Percentiles rank a stretch among this genome's conserved stretches.
These are phyloP conservation scores for Saccharum spontaneum DNA, from an alignment of 176 grass and related monocot species.

Conservation along the genomic window DNA sequence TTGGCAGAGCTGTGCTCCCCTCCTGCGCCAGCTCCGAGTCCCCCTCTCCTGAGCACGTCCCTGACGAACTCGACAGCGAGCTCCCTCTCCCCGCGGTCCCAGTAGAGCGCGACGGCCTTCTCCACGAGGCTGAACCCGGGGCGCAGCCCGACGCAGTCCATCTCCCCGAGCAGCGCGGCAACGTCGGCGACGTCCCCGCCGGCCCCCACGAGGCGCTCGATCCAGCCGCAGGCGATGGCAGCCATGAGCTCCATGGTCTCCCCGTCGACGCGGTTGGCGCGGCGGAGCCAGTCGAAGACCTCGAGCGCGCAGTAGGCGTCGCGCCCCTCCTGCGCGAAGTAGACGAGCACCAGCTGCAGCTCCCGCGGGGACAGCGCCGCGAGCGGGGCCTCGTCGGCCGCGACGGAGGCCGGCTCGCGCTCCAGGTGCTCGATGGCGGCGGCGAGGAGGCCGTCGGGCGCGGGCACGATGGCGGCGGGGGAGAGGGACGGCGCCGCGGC, in stretches of 20 bases:
- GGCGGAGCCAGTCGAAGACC: slow-evolving; percentile 97
- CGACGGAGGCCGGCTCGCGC: not conserved
- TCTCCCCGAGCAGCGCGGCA: slow-evolving; percentile 76
- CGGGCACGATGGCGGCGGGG: no score
- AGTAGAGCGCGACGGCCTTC: slow-evolving; percentile 92
- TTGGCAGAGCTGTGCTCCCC: slow-evolving; percentile 34
- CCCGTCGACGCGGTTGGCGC: slow-evolving; percentile 87
- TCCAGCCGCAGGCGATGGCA: slow-evolving; percentile 92
- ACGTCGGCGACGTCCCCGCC: slow-evolving; percentile 70
- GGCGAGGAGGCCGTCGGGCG: no score
- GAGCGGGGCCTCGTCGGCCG: slow-evolving; percentile 51
- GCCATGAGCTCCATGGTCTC: slow-evolving; percentile 99
- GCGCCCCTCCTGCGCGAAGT: slow-evolving; percentile 95
- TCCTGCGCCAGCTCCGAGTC: slow-evolving; percentile 41
- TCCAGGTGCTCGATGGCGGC: no score
- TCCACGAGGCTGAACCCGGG: slow-evolving; percentile 95
- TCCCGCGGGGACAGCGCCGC: slow-evolving; percentile 76
- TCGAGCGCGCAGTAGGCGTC: slow-evolving; percentile 96
- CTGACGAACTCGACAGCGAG: slow-evolving; percentile 79
- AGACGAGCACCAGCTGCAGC: slow-evolving; percentile 89
- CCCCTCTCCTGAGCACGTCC: slow-evolving; percentile 78
- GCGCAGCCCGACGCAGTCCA: slow-evolving; percentile 78
- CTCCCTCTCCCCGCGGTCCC: slow-evolving; percentile 66
- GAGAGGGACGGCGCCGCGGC: not conserved
- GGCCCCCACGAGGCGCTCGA: slow-evolving; percentile 67